Percentiles rank a stretch among this genome's conserved stretches.
These are phyloP conservation scores for Protomyces gravidus DNA, from an alignment of 1,139 yeast species.

Conservation along the genomic window DNA sequence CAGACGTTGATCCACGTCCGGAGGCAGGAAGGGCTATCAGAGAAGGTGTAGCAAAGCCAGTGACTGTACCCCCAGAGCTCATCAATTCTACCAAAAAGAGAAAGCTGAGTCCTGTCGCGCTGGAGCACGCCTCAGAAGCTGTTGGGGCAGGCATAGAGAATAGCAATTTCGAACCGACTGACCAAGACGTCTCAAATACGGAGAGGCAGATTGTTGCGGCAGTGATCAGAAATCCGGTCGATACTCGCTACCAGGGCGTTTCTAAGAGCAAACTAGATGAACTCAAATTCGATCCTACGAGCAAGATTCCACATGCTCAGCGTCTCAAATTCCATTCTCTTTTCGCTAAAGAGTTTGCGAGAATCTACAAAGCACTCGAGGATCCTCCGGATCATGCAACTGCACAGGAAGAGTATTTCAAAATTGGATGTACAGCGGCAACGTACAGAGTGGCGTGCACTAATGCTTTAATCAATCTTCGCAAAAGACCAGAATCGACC, in stretches of 20 bases:
- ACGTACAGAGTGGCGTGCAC: conserved; percentile 18
- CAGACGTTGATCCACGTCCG: too few species aligned
- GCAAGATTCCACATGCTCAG: conserved; percentile 12
- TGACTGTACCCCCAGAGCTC: too few species aligned
- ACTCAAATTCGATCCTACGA: conserved; percentile 8
- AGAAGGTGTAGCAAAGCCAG: too few species aligned
- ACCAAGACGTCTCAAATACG: too few species aligned
- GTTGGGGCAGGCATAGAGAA: too few species aligned
- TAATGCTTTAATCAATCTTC: conserved; percentile 9
- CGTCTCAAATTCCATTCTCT: conserved; percentile 9
- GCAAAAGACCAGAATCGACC: conserved; percentile 4
- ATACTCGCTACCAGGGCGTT: not conserved
- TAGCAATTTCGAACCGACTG: too few species aligned
- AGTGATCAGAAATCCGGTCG: not conserved
- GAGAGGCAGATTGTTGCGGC: not conserved
- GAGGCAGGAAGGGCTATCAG: too few species aligned
- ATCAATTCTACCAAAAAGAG: too few species aligned
- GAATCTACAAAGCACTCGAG: conserved; percentile 9
- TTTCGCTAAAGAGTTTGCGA: conserved; percentile 9
- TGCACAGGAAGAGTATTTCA: conserved; percentile 9
- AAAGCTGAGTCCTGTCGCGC: too few species aligned
- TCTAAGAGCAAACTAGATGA: not conserved
- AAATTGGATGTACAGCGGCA: not conserved
- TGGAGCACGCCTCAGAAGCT: too few species aligned
- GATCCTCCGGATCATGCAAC: conserved; percentile 7